Conservation (phyloP, 2,329 filamentous ascomycete genomes). For the Aspergillus hortae region DNA sequence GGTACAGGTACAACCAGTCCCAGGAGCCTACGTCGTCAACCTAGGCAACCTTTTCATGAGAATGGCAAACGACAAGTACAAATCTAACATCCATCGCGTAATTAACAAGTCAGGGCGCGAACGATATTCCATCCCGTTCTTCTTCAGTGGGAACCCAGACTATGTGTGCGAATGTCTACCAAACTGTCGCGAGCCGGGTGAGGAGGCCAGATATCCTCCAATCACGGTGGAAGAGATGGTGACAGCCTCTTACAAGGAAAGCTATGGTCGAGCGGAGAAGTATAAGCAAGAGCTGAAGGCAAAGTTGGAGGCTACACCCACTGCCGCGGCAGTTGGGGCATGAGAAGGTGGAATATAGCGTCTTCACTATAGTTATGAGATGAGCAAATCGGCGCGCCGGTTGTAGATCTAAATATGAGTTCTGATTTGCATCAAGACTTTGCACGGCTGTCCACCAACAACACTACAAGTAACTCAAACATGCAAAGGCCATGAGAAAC, state of each 20-base stretch:
- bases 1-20: constrained; percentile 21
- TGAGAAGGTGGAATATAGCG: constrained; percentile 1
- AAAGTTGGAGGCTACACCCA: constrained; percentile 4
- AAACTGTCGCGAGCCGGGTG: constrained; percentile 35
- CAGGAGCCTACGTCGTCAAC: constrained; percentile 31
- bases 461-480: no score
- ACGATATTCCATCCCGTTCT: constrained; percentile 42
- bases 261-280: constrained; percentile 42
- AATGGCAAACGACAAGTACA: constrained; percentile 42
- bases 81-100: constrained; percentile 41
- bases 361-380: not conserved
- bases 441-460: no score
- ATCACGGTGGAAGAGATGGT: constrained; percentile 44
- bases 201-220: constrained; percentile 38
- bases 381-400: not conserved
- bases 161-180: constrained; percentile 43
- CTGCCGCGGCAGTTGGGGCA: constrained; percentile 13
- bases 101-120: constrained; percentile 40
- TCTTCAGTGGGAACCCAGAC: constrained; percentile 45
- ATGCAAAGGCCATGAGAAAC: no score
- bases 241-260: constrained; percentile 39
- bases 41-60: constrained; percentile 40
- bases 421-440: not conserved
- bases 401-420: not conserved
- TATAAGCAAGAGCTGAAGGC: constrained; percentile 35